Evolutionary conservation across 225 moss, liverwort and hornwort genomes (phyloP).

Genomic region (Pseudoscleropodium purum): DNA sequence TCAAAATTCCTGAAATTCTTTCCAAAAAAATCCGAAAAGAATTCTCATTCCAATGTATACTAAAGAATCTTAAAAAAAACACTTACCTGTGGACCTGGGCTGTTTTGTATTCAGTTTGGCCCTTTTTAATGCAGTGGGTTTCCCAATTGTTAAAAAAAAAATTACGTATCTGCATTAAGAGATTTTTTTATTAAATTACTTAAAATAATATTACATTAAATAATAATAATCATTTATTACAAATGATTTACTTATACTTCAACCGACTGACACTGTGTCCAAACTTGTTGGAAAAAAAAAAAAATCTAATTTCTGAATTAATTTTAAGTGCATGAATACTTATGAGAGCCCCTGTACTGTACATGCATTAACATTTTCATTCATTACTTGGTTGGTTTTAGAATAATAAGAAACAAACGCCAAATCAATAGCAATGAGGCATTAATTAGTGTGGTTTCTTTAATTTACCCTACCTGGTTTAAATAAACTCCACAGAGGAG

Average conservation of each 20-base stretch:
- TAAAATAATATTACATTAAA: no score
- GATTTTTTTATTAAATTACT: neutral
- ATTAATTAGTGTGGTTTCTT: neutral
- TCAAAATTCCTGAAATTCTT: neutral
- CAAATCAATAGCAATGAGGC: neutral
- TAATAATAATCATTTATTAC: neutral
- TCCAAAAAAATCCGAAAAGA: neutral
- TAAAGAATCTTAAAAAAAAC: neutral
- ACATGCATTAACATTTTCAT: neutral
- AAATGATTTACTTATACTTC: neutral
- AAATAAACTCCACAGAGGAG: neutral
- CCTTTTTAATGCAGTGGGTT: no score
- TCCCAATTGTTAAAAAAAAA: no score
- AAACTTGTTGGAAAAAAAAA: neutral
- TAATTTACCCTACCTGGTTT: neutral
- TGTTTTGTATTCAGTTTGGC: no score
- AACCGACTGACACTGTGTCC: neutral
- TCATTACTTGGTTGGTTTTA: no score
- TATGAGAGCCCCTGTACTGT: neutral
- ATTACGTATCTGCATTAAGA: no score
- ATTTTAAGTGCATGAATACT: neutral
- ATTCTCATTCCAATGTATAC: neutral
- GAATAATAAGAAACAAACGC: neutral
- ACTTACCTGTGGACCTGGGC: neutral
- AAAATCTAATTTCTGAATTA: neutral